Base-by-base conservation (phyloP, 163 green algal genomes). In the Prototheca cutis region DNA sequence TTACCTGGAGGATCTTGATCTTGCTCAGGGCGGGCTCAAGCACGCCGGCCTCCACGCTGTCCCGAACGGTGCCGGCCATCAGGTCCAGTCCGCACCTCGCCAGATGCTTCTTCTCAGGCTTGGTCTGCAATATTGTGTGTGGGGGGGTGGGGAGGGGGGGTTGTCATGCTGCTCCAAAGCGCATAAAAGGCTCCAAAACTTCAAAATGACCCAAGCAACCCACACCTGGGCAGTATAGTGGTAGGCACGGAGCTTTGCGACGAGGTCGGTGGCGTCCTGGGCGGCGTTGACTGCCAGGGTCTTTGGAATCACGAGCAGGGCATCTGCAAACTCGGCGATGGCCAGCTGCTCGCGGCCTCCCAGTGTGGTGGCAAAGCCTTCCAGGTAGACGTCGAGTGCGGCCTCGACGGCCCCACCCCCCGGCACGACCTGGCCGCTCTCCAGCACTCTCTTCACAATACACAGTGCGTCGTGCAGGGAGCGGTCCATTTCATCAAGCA, bases 401-500 rank as follows among this genome's bases (percentile, higher is more conserved):
- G 91, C 84, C 79, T 99, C 93, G 28, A 98, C 93, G 0, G 90
- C 88, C 30, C 93, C 93, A 23, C 93, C 93, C 66, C 92, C 91
- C 55, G 84, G 78, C 45, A 93, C 86, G 6, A 98, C 89, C 4
- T 45, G 76, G 18, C 89, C 87, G 49, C 78, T 94, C 76, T 99
- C 93, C 42, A 99, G 79, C 55, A 96, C 89, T 23, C 91, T 82
- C 81, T 97, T 97, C 33, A 99, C 89, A 39, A 97, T 88, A 71
- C 90, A 99, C 57, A 99, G 79, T 25, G 93, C 86, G 73, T 99
- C 93, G 67, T 99, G 93, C 54, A 99, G 70, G 7, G 83, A 90
- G 56, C 92, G 79, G 70, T 99, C 93, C 77, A 98, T 92, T 77
- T 99, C 93, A 73, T 99, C 93, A 32, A 99, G 80, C 83, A 98